A percentile compares a stretch with the other conserved stretches of the same genome.
These are phyloP conservation scores for Wickerhamomyces silvicola DNA, from an alignment of 805 yeast species.

Conservation along the genomic window DNA sequence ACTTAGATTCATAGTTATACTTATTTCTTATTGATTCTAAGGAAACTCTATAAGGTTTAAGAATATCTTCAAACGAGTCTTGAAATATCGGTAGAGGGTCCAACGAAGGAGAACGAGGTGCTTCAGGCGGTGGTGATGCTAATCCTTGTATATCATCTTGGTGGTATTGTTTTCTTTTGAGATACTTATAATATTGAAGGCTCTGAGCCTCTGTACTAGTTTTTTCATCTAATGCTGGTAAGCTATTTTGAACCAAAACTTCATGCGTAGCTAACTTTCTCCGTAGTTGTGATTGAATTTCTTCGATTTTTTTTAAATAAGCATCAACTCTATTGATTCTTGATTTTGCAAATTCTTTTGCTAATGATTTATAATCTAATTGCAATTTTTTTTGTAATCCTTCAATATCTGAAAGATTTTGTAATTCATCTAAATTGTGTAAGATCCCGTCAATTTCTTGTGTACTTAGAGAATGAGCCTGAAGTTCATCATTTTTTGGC, in stretches of 20 bases:
- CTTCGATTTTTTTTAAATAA: conserved; percentile 26
- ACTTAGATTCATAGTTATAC: conserved; percentile 12
- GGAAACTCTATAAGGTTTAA: conserved; percentile 10
- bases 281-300: conserved; percentile 19
- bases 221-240: conserved; percentile 11
- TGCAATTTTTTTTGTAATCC: conserved; percentile 21
- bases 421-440: conserved; percentile 1
- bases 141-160: conserved; percentile 1
- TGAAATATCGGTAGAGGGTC: conserved; percentile 16
- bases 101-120: conserved; percentile 9
- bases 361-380: conserved; percentile 25
- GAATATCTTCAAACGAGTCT: conserved; percentile 14
- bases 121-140: conserved; percentile 11
- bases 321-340: conserved; percentile 27
- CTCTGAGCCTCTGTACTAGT: conserved; percentile 9
- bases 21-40: conserved; percentile 10
- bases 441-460: conserved; percentile 5
- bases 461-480: background rate
- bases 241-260: conserved; percentile 9
- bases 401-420: conserved; percentile 14
- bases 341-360: conserved; percentile 24
- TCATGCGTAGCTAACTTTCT: conserved; percentile 15
- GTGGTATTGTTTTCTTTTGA: conserved; percentile 3
- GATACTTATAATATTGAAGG: background rate
- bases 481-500: background rate